Evolutionary conservation across 306 rosid genomes (phyloP).

Genomic region (Erythrophleum fordii): DNA sequence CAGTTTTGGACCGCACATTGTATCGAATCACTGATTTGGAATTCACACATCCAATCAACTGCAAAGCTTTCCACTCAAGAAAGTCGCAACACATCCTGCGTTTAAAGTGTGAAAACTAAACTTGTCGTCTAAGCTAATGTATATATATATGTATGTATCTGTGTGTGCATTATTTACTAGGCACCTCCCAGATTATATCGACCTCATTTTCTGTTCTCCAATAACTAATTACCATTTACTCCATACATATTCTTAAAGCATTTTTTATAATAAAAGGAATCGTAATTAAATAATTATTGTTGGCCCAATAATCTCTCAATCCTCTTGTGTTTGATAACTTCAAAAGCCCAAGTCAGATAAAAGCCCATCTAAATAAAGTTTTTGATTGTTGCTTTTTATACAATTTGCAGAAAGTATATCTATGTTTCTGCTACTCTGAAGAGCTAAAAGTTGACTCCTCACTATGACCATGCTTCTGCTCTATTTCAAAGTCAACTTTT

Average conservation of each 20-base stretch:
- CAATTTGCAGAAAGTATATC: no score
- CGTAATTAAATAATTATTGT: neutral
- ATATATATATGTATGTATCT: no score
- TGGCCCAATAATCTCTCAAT: no score
- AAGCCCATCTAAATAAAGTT: no score
- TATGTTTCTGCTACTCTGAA: no score
- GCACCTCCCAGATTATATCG: neutral
- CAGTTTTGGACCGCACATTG: constrained; percentile 31
- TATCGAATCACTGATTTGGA: constrained; percentile 34
- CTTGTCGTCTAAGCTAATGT: neutral
- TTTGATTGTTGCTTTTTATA: no score
- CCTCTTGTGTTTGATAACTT: no score
- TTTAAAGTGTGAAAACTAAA: neutral
- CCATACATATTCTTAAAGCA: neutral
- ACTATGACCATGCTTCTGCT: no score
- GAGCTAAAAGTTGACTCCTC: no score
- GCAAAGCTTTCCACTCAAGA: neutral
- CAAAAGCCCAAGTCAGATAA: no score
- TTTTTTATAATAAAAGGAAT: neutral
- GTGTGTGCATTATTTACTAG: neutral
- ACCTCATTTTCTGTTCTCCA: no score
- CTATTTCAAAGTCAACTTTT: no score
- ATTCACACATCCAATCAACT: constrained; percentile 42
- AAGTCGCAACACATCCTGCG: neutral
- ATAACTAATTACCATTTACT: neutral